Evolutionary conservation across 2,329 filamentous ascomycete species (phyloP), one percentile per base, ranked within the genome.

Genomic region (Cephalotrichum gorgonifer): DNA sequence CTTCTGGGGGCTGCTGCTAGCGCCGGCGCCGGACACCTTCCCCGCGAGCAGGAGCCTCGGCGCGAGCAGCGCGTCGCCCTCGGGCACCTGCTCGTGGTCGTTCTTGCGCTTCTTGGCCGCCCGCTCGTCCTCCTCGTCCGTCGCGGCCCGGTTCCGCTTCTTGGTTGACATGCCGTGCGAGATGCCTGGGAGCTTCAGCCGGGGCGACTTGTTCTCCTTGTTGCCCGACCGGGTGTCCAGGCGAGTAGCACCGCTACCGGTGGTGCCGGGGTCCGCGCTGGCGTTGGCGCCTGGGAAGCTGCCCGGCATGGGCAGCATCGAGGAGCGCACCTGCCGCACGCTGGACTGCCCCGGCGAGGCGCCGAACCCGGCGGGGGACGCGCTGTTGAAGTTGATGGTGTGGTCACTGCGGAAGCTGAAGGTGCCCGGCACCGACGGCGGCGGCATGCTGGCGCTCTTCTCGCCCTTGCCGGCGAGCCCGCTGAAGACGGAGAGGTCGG

Each of bases 341-440:
- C 78, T 82, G 4, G 76, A 65, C 57, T 83, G 79, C n/a, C 76
- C 79, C 2, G 73, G 67, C 25, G 73, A 74, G 8, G 69, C 66
- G 35, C 80, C 79, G 54, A 83, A 83, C 4, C 73, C 74, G 31
- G 66, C 63, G 1, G 69, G 62, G 3, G 75, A 71, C 43, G 64
- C 62, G 28, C 64, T 62, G 33, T 69, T 71, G 55, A 84, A 81
- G 50, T 70, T 66, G 56, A 84, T 83, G 2, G 79, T 83, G 55
- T 81, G 78, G 53, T 83, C 80, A 55, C 74, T 81, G 43, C 80
- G 78, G 67, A 85, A 85, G 0, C 77, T 81, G 55, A 84, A 85
- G 1, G 73, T 76, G 17, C 79, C 74, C 3, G 80, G 73, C 5
- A 71, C 66, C 2, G 75, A 70, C 0, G 69, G 58, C 9, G 64